Percentiles rank a stretch among this genome's conserved stretches.
phyloP scores from a whole-genome alignment of 1,284 basidiomycete genomes.

The Austroboletus novae-zelandiae region DNA sequence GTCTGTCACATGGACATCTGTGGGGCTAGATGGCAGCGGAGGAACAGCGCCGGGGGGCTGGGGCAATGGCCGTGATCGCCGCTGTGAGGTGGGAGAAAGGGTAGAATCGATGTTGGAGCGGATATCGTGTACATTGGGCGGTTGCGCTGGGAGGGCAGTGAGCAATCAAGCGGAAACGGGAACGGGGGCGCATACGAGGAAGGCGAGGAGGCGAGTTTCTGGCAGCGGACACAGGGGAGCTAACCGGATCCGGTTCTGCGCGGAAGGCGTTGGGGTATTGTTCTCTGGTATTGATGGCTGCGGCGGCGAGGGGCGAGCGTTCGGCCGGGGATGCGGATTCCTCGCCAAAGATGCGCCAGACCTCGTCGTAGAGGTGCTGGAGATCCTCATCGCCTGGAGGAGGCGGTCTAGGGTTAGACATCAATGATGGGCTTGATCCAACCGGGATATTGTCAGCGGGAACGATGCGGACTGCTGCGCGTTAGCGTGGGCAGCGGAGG shows the following conservation, averaged over 20 bases:
- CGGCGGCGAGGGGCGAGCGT: slow-evolving; percentile 19
- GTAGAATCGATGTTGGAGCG: slow-evolving; percentile 23
- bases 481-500: slow-evolving; percentile 3
- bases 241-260: slow-evolving; percentile 18
- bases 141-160: slow-evolving; percentile 10
- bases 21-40: slow-evolving; percentile 15
- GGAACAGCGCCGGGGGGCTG: slow-evolving; percentile 24
- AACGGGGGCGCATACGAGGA: slow-evolving; percentile 20
- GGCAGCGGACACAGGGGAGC: slow-evolving; percentile 9
- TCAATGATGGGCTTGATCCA: slow-evolving; percentile 25
- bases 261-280: slow-evolving; percentile 20
- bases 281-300: slow-evolving; percentile 17
- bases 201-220: slow-evolving; percentile 21
- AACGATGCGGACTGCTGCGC: slow-evolving; percentile 1
- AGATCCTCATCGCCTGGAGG: slow-evolving; percentile 64
- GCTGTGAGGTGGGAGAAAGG: slow-evolving; percentile 37
- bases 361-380: slow-evolving; percentile 67
- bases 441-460: not conserved
- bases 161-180: not conserved
- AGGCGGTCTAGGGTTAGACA: slow-evolving; percentile 34
- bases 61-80: slow-evolving; percentile 31
- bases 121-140: slow-evolving; percentile 17
- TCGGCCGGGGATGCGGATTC: slow-evolving; percentile 32
- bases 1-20: slow-evolving; percentile 19
- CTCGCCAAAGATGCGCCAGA: slow-evolving; percentile 61